Percentiles rank a stretch among this genome's conserved stretches.
Conservation (phyloP, 768 basidiomycete genomes). For the Trametopsis cervina region DNA sequence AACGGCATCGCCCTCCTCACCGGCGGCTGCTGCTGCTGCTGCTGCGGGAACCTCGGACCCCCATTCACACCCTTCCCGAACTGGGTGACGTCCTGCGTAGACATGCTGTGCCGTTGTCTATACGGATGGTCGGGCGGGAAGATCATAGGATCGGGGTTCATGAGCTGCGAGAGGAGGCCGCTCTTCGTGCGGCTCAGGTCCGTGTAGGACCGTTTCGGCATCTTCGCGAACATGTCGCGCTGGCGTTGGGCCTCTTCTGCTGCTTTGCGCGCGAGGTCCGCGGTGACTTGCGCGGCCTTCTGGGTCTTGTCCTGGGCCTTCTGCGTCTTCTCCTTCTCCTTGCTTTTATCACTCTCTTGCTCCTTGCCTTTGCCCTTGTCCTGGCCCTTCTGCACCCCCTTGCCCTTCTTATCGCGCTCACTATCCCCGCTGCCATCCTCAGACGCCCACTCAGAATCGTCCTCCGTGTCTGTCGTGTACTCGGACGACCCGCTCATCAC, state of each 20-base stretch:
- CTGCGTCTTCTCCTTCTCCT: slow-evolving; percentile 18
- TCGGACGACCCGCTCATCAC: slow-evolving; percentile 45
- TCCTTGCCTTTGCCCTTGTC: slow-evolving; percentile 21
- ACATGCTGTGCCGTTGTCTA: slow-evolving; percentile 34
- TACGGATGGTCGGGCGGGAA: slow-evolving; percentile 58
- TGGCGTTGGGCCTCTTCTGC: slow-evolving; percentile 57
- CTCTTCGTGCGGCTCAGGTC: slow-evolving; percentile 45
- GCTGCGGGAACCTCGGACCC: slow-evolving; percentile 18
- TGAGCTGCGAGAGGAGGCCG: slow-evolving; percentile 58
- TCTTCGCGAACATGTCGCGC: slow-evolving; percentile 67
- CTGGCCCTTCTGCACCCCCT: slow-evolving; percentile 16
- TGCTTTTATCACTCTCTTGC: too few species aligned
- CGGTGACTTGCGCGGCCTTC: background rate
- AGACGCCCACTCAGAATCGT: slow-evolving; percentile 50
- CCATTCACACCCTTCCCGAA: slow-evolving; percentile 15
- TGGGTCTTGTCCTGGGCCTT: slow-evolving; percentile 23
- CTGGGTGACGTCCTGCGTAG: slow-evolving; percentile 40
- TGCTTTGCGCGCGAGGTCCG: slow-evolving; percentile 45
- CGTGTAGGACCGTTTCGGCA: slow-evolving; percentile 58
- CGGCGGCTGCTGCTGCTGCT: slow-evolving; percentile 39
- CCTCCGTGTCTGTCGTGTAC: slow-evolving; percentile 49
- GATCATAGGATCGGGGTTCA: slow-evolving; percentile 63
- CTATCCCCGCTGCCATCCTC: slow-evolving; percentile 36
- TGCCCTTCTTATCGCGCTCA: slow-evolving; percentile 21
- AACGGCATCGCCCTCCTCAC: slow-evolving; percentile 54